Evolutionary conservation across 1,284 basidiomycete genomes (phyloP).

Genomic region (Sphagnurus paluster): DNA sequence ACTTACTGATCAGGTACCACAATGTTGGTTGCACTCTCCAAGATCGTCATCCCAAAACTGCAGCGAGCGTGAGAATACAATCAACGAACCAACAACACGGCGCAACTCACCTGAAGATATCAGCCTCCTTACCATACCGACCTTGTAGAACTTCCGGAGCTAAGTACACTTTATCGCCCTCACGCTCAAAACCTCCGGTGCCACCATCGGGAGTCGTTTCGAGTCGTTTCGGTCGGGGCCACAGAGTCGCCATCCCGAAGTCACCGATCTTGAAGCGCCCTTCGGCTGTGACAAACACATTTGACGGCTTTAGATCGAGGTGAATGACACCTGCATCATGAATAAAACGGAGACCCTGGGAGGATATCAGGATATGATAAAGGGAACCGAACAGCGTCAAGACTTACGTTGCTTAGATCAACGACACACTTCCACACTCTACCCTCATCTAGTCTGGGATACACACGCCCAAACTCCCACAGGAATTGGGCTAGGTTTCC

Average conservation of each 20-base stretch:
- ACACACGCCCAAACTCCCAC: conserved; percentile 87
- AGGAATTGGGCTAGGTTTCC: conserved; percentile 93
- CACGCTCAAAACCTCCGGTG: conserved; percentile 81
- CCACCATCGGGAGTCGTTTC: conserved; percentile 30
- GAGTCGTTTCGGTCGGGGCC: conserved; percentile 59
- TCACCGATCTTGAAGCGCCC: conserved; percentile 98
- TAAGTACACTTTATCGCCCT: conserved; percentile 97
- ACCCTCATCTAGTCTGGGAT: conserved; percentile 87
- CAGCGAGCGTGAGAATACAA: conserved; percentile 39
- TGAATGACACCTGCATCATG: conserved; percentile 91
- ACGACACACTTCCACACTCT: conserved; percentile 96
- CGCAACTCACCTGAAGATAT: conserved; percentile 87
- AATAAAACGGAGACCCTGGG: conserved; percentile 85
- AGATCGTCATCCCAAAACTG: conserved; percentile 92
- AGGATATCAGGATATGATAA: conserved; percentile 20
- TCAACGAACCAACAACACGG: conserved; percentile 28
- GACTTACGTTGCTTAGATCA: conserved; percentile 84
- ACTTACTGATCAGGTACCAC: conserved; percentile 95
- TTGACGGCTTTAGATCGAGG: conserved; percentile 97
- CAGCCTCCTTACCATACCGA: conserved; percentile 89
- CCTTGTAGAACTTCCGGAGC: conserved; percentile 97
- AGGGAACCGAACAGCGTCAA: conserved; percentile 30
- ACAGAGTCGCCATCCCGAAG: conserved; percentile 94
- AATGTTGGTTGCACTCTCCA: conserved; percentile 95
- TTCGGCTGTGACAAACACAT: conserved; percentile 89